Conservation (phyloP, 139 green algal genomes). For the Mesostigma viride region DNA sequence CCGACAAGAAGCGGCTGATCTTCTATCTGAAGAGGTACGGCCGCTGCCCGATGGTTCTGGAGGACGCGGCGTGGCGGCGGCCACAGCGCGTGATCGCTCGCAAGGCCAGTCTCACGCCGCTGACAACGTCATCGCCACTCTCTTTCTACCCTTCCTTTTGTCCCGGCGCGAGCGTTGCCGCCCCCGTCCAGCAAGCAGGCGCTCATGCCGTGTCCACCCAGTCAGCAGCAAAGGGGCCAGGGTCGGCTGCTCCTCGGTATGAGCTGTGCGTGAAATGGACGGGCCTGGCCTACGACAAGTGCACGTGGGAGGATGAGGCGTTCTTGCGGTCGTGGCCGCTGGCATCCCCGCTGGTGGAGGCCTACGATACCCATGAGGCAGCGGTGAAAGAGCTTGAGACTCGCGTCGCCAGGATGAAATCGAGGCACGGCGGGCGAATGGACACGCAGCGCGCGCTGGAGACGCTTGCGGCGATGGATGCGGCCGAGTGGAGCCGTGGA, state of each 20-base stretch:
- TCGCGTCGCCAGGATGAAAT: neutral
- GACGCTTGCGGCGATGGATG: too few species aligned
- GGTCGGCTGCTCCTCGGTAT: too few species aligned
- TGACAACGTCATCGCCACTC: too few species aligned
- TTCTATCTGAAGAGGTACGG: neutral
- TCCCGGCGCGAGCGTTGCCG: too few species aligned
- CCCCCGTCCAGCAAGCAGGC: too few species aligned
- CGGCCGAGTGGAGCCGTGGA: too few species aligned
- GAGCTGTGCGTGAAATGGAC: constrained; percentile 31
- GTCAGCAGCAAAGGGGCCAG: too few species aligned
- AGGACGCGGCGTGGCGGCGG: neutral
- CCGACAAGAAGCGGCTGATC: neutral
- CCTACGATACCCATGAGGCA: constrained; percentile 15
- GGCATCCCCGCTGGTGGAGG: constrained; percentile 11
- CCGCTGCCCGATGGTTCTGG: neutral
- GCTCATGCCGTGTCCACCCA: too few species aligned
- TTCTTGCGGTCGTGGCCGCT: neutral
- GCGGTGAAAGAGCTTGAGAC: neutral
- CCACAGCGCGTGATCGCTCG: neutral
- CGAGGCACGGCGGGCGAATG: too few species aligned
- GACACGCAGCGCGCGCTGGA: too few species aligned
- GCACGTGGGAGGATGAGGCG: constrained; percentile 29
- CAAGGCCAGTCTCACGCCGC: too few species aligned
- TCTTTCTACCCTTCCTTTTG: too few species aligned
- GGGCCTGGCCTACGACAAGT: constrained; percentile 23